phyloP scores from a whole-genome alignment of 1,139 yeast genomes.

The Pichia terricola region DNA sequence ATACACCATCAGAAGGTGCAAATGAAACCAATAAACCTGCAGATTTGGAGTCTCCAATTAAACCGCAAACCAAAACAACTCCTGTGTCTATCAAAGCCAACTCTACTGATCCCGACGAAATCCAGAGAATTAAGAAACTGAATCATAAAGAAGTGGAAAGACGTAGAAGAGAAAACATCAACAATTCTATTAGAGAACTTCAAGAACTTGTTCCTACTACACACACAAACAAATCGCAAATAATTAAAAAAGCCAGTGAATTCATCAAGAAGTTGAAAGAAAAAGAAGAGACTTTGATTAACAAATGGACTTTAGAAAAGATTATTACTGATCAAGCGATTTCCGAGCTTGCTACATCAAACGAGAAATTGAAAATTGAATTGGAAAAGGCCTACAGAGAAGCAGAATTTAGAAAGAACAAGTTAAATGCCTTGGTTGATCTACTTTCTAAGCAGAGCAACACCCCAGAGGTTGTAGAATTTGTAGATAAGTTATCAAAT shows the following conservation, averaged over 20 bases:
- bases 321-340: constrained; percentile 86
- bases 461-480: constrained; percentile 1
- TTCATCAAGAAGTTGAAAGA: constrained; percentile 82
- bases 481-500: not conserved
- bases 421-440: constrained; percentile 14
- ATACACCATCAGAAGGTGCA: not conserved
- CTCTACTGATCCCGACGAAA: not conserved
- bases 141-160: constrained; percentile 97
- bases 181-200: constrained; percentile 77
- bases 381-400: constrained; percentile 90
- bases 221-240: constrained; percentile 88
- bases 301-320: constrained; percentile 91
- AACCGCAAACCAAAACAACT: not conserved
- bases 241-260: constrained; percentile 79
- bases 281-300: constrained; percentile 77
- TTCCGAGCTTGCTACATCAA: constrained; percentile 64
- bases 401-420: constrained; percentile 69
- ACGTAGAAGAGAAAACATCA: constrained; percentile 88
- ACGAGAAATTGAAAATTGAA: constrained; percentile 71
- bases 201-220: constrained; percentile 77
- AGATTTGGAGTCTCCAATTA: no score
- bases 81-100: not conserved
- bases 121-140: constrained; percentile 54
- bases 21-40: not conserved
- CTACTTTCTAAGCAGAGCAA: constrained; percentile 6